Evolutionary conservation across 2,329 filamentous ascomycete genomes (phyloP).

Genomic region (Cyphellophora europaea): DNA sequence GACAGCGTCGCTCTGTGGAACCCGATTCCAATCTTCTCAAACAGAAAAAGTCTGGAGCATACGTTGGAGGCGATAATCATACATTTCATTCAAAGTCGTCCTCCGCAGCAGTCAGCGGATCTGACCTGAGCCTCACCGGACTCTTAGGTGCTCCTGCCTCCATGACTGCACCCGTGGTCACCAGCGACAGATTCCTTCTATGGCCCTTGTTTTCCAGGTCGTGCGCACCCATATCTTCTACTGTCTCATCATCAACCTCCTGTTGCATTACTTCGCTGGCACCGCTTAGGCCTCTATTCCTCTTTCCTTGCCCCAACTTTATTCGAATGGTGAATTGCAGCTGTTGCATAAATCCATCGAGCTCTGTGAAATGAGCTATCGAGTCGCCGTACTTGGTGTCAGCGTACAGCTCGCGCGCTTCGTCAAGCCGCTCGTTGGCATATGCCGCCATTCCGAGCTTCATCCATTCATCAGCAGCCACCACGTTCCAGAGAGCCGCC

Average conservation of each 20-base stretch:
- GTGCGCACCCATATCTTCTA: conserved; percentile 15
- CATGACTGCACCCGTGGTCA: conserved; percentile 13
- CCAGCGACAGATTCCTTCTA: conserved; percentile 13
- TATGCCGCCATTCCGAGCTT: conserved; percentile 66
- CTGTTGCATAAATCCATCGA: conserved; percentile 39
- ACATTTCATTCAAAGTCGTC: conserved; percentile 38
- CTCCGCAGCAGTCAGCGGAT: conserved; percentile 26
- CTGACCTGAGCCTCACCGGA: conserved; percentile 23
- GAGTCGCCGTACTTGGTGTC: conserved; percentile 30
- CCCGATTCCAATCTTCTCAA: too few species aligned
- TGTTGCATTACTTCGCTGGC: conserved; percentile 31
- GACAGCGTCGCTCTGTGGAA: too few species aligned
- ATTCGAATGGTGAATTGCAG: conserved; percentile 33
- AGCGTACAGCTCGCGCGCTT: conserved; percentile 50
- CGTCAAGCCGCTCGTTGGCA: conserved; percentile 66
- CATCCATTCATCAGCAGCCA: conserved; percentile 78
- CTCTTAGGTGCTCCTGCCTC: conserved; percentile 39
- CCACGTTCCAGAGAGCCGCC: conserved; percentile 78
- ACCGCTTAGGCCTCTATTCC: conserved; percentile 17
- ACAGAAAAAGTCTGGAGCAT: too few species aligned
- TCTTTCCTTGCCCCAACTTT: conserved; percentile 30
- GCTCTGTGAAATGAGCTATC: conserved; percentile 39
- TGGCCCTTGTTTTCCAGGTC: conserved; percentile 11
- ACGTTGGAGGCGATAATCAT: too few species aligned
- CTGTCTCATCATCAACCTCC: conserved; percentile 19